These are phyloP conservation scores for Chiua virens DNA, from an alignment of 768 basidiomycete species.

Conservation along the genomic window DNA sequence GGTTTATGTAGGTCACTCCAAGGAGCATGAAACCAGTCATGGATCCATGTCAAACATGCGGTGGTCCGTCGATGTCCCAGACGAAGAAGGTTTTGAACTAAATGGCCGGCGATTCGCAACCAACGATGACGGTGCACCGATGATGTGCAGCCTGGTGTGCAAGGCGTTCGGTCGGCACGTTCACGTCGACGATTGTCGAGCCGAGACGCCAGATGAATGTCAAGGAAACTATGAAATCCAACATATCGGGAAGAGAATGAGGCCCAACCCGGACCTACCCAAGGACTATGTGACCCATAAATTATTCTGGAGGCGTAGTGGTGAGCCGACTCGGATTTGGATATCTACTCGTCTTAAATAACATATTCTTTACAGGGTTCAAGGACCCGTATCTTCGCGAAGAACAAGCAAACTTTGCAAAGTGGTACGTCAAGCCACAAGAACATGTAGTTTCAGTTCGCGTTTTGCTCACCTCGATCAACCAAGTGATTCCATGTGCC, in stretches of 20 bases:
- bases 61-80: constrained; percentile 55
- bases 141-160: constrained; percentile 61
- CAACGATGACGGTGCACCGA: constrained; percentile 56
- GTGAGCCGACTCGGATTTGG: constrained; percentile 32
- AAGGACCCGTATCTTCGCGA: constrained; percentile 62
- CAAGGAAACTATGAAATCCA: constrained; percentile 39
- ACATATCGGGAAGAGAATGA: constrained; percentile 41
- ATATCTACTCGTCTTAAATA: not conserved
- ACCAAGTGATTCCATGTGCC: constrained; percentile 51
- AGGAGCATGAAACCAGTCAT: constrained; percentile 59
- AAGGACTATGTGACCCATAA: constrained; percentile 60
- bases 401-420: constrained; percentile 50
- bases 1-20: constrained; percentile 44
- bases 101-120: constrained; percentile 52
- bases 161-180: constrained; percentile 50
- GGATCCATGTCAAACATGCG: constrained; percentile 58
- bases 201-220: constrained; percentile 36
- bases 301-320: constrained; percentile 46
- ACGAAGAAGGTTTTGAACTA: constrained; percentile 48
- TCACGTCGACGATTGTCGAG: constrained; percentile 57
- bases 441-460: too few species aligned
- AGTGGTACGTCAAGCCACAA: constrained; percentile 41
- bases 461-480: not conserved
- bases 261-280: constrained; percentile 42
- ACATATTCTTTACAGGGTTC: constrained; percentile 42